phyloP scores from a whole-genome alignment of 2,329 filamentous ascomycete species.

The Penicillium verrucosum region DNA sequence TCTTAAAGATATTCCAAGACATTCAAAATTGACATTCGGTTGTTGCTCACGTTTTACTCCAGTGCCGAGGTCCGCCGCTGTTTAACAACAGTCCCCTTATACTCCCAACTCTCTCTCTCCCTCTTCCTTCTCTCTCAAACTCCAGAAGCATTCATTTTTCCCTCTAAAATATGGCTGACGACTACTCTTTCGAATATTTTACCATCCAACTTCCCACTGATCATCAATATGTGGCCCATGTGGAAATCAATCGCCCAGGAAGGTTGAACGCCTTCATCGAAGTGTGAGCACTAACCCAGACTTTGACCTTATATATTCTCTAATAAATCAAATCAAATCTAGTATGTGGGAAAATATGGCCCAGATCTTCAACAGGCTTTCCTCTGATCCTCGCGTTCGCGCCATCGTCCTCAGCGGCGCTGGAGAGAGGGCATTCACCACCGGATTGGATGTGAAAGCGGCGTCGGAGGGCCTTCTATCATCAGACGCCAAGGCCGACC shows the following conservation, averaged over 20 bases:
- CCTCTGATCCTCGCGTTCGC: constrained; percentile 68
- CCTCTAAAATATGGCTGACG: constrained; percentile 21
- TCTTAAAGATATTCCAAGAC: neutral
- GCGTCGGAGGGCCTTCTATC: constrained; percentile 56
- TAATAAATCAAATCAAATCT: neutral
- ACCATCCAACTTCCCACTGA: constrained; percentile 63
- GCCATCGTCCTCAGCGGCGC: constrained; percentile 75
- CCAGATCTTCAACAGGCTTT: constrained; percentile 68
- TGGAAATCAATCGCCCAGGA: constrained; percentile 81
- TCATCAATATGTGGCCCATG: constrained; percentile 71
- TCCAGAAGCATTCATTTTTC: neutral
- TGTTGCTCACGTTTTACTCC: neutral
- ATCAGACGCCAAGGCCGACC: constrained; percentile 48
- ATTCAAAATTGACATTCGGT: neutral
- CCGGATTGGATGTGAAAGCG: constrained; percentile 78
- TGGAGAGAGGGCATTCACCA: constrained; percentile 78
- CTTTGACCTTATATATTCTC: neutral
- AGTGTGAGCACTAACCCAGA: constrained; percentile 42
- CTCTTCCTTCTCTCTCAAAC: neutral
- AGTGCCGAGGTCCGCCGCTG: constrained; percentile 4
- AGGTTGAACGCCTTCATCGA: constrained; percentile 88
- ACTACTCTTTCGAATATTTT: constrained; percentile 56
- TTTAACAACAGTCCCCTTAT: neutral
- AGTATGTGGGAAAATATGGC: constrained; percentile 84
- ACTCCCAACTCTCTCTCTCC: neutral